Conservation (phyloP, 2,329 filamentous ascomycete species). For the Cercospora sojina region DNA sequence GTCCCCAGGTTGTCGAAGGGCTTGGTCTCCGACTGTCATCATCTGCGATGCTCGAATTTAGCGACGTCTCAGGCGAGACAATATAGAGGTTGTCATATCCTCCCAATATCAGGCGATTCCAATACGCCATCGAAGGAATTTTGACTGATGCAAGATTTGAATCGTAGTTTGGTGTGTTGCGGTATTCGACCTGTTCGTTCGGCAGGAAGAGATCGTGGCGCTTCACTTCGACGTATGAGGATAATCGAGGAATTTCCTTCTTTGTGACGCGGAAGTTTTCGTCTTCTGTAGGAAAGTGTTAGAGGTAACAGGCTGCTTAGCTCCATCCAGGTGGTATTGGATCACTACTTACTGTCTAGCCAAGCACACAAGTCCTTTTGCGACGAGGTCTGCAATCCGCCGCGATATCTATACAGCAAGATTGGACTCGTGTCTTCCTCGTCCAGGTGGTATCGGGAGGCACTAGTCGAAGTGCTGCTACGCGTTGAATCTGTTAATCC, state of each 20-base stretch:
- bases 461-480: constrained; percentile 42
- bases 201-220: constrained; percentile 48
- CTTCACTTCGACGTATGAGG: constrained; percentile 48
- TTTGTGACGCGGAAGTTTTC: constrained; percentile 48
- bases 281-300: constrained; percentile 34
- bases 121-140: constrained; percentile 47
- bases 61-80: constrained; percentile 46
- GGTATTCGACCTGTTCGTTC: constrained; percentile 40
- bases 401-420: constrained; percentile 44
- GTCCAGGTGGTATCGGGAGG: constrained; percentile 44
- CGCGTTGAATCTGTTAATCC: constrained; percentile 48
- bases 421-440: constrained; percentile 46
- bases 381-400: constrained; percentile 44
- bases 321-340: not conserved
- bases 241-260: constrained; percentile 48
- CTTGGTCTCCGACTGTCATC: constrained; percentile 34
- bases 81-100: constrained; percentile 52
- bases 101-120: constrained; percentile 48
- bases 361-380: constrained; percentile 46
- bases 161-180: constrained; percentile 45
- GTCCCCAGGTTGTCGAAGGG: constrained; percentile 34
- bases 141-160: constrained; percentile 50
- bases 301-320: not conserved
- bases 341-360: constrained; percentile 36
- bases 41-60: constrained; percentile 34